Evolutionary conservation across 352 stramenopile species (phyloP).

Genomic region (Aphanomyces astaci): DNA sequence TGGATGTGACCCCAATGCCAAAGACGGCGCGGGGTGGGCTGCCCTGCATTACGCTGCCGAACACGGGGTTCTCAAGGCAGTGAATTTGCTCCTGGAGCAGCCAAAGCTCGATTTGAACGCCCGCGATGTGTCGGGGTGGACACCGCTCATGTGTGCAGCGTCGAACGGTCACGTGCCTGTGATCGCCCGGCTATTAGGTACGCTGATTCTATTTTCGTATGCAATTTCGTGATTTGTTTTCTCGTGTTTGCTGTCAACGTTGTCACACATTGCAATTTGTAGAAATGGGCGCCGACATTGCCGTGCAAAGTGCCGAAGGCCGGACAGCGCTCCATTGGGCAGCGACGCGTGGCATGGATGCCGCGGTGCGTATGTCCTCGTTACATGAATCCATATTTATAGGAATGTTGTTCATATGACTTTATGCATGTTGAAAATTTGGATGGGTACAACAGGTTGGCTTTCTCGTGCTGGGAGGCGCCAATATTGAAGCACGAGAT

Average conservation of each 20-base stretch:
- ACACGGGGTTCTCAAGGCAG: constrained; percentile 38
- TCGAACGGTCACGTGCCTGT: constrained; percentile 40
- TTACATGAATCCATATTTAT: no score
- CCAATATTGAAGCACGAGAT: constrained; percentile 33
- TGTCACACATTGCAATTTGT: no score
- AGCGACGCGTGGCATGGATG: constrained; percentile 40
- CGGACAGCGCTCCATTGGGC: constrained; percentile 65
- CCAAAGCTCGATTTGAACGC: background rate
- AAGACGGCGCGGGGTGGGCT: constrained; percentile 54
- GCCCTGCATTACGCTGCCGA: constrained; percentile 61
- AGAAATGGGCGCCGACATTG: constrained; percentile 33
- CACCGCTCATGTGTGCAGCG: constrained; percentile 24
- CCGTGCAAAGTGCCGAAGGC: constrained; percentile 33
- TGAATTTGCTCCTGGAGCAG: constrained; percentile 36
- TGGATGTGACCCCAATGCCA: constrained; percentile 53
- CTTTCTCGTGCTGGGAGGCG: constrained; percentile 32
- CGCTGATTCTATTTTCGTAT: no score
- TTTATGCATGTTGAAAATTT: no score
- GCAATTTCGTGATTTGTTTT: no score
- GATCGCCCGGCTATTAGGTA: constrained; percentile 23
- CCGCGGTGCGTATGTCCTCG: constrained; percentile 7
- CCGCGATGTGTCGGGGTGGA: constrained; percentile 9
- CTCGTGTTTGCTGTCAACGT: no score
- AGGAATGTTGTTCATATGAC: no score
- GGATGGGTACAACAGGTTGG: constrained; percentile 10